phyloP scores from a whole-genome alignment of 1,139 yeast genomes.

The Saccharomyces uvarum region DNA sequence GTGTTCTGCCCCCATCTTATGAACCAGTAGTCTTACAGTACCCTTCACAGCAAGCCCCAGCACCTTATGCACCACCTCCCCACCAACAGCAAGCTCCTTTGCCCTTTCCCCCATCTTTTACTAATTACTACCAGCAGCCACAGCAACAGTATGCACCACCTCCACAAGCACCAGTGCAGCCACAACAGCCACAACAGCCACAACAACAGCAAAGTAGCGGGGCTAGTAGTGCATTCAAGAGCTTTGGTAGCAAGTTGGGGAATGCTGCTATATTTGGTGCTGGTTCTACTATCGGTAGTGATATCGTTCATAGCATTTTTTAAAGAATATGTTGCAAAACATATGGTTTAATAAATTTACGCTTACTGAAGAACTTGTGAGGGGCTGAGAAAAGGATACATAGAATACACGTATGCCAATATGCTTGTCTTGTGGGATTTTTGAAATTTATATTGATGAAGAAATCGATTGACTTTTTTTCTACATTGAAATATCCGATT shows the following conservation, averaged over 20 bases:
- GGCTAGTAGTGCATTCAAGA: slow-evolving; percentile 38
- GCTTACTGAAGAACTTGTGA: neutral
- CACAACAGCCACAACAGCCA: slow-evolving; percentile 23
- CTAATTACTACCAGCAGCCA: slow-evolving; percentile 23
- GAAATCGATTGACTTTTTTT: neutral
- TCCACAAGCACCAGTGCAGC: slow-evolving; percentile 20
- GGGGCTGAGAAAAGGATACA: neutral
- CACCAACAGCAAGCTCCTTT: slow-evolving; percentile 24
- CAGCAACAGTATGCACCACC: slow-evolving; percentile 29
- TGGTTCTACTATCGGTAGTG: slow-evolving; percentile 86
- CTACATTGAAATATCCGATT: neutral
- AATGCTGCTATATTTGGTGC: slow-evolving; percentile 95
- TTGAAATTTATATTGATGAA: neutral
- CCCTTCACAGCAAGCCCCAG: slow-evolving; percentile 43
- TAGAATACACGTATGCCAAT: neutral
- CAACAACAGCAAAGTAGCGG: slow-evolving; percentile 20
- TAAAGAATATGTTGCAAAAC: slow-evolving; percentile 28
- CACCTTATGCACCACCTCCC: slow-evolving; percentile 30
- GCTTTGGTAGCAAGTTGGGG: slow-evolving; percentile 77
- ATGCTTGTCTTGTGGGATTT: neutral
- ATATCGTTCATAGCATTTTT: slow-evolving; percentile 72
- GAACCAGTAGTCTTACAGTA: neutral
- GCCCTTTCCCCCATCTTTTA: slow-evolving; percentile 20
- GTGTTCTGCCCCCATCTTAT: slow-evolving; percentile 4
- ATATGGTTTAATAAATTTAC: neutral